phyloP scores from a whole-genome alignment of 164 flowering plant species.

The Vitis cinerea region DNA sequence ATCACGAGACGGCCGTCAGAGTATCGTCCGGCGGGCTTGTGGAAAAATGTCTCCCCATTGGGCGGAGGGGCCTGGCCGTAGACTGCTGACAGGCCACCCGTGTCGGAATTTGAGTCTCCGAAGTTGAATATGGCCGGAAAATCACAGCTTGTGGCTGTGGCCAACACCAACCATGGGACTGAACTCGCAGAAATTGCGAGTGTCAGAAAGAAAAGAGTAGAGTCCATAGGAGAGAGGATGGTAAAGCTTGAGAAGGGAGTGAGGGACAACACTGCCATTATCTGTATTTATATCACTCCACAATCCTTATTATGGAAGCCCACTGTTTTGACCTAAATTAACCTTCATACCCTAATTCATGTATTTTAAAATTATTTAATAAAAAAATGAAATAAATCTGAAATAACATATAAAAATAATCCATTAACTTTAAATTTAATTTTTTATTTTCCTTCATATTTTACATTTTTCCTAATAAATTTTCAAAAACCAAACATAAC shows the following conservation, averaged over 20 bases:
- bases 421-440: too few species aligned
- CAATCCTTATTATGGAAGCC: too few species aligned
- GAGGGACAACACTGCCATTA: too few species aligned
- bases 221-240: background rate
- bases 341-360: too few species aligned
- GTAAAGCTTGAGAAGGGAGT: background rate
- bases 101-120: conserved; percentile 63
- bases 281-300: too few species aligned
- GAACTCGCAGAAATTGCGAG: background rate
- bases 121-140: conserved; percentile 56
- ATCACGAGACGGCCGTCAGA: conserved; percentile 56
- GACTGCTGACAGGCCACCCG: conserved; percentile 54
- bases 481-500: too few species aligned
- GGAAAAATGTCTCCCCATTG: conserved; percentile 47
- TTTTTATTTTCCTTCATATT: too few species aligned
- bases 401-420: too few species aligned
- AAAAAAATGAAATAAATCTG: too few species aligned
- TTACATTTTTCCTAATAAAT: too few species aligned
- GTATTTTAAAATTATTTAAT: too few species aligned
- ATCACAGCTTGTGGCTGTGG: conserved; percentile 19
- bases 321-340: too few species aligned
- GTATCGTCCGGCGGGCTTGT: conserved; percentile 45
- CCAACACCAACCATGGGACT: background rate
- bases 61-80: conserved; percentile 43
- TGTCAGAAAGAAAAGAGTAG: background rate